phyloP scores from a whole-genome alignment of 2,329 filamentous ascomycete species.

The Trichoderma cornu-damae region DNA sequence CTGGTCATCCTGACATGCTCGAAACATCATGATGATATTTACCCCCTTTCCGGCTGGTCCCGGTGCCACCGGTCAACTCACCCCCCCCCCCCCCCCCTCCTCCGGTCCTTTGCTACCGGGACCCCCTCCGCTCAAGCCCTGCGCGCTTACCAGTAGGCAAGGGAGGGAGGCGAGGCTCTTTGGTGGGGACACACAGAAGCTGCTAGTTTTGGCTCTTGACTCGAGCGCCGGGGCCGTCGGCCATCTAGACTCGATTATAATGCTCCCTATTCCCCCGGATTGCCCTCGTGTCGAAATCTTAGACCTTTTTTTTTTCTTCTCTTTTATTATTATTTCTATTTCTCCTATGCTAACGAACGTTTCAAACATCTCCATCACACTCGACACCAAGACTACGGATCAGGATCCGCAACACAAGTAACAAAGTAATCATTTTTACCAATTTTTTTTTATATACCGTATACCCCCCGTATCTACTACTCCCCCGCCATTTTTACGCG shows the following conservation, averaged over 20 bases:
- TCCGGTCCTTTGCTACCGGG: not conserved
- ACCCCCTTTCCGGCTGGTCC: slow-evolving; percentile 19
- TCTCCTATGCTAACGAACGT: not conserved
- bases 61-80: slow-evolving; percentile 14
- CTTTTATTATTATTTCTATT: too few relatives aligned
- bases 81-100: not conserved
- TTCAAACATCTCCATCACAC: not conserved
- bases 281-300: not conserved
- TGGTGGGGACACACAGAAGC: slow-evolving; percentile 11
- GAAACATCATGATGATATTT: slow-evolving; percentile 15
- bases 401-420: slow-evolving; percentile 10
- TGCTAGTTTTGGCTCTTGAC: slow-evolving; percentile 13
- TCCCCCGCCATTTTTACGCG: too few relatives aligned
- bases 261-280: slow-evolving; percentile 13
- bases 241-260: slow-evolving; percentile 6
- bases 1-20: slow-evolving; percentile 18
- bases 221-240: slow-evolving; percentile 14
- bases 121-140: not conserved
- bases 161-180: slow-evolving; percentile 17
- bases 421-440: not conserved
- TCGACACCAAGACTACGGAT: slow-evolving; percentile 3
- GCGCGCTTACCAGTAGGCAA: not conserved
- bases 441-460: too few relatives aligned
- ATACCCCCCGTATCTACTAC: not conserved
- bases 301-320: not conserved